phyloP scores from a whole-genome alignment of 352 stramenopile genomes.

The Thraustochytrium sp. region DNA sequence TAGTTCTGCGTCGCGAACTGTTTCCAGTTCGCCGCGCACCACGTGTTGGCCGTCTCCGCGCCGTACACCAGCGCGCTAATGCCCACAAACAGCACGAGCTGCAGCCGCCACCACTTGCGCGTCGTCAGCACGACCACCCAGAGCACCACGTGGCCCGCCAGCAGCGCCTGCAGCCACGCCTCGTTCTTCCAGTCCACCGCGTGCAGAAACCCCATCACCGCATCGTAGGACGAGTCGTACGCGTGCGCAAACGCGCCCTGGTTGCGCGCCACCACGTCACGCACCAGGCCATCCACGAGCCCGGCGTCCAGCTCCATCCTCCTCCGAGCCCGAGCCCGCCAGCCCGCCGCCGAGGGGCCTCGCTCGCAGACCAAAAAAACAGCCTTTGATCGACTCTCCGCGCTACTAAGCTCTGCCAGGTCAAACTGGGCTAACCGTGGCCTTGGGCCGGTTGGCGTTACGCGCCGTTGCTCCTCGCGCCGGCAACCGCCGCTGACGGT shows the following conservation, averaged over 20 bases:
- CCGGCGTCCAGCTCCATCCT: neutral
- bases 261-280: neutral
- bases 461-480: too few species aligned
- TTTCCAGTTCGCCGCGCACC: conserved; percentile 54
- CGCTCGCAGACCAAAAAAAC: neutral
- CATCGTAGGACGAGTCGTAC: conserved; percentile 26
- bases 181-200: conserved; percentile 50
- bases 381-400: neutral
- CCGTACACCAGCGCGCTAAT: conserved; percentile 55
- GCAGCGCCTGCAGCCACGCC: conserved; percentile 50
- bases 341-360: neutral
- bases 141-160: conserved; percentile 45
- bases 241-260: neutral
- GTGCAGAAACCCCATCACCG: conserved; percentile 46
- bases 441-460: neutral
- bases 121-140: neutral
- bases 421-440: neutral
- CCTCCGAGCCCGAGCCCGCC: neutral
- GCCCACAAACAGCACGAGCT: conserved; percentile 55
- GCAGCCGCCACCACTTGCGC: neutral
- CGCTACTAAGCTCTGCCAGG: neutral
- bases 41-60: conserved; percentile 57
- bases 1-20: conserved; percentile 65
- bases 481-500: too few species aligned
- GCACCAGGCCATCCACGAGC: neutral